Evolutionary conservation across 768 basidiomycete species (phyloP).

Genomic region (Mycena epipterygia): DNA sequence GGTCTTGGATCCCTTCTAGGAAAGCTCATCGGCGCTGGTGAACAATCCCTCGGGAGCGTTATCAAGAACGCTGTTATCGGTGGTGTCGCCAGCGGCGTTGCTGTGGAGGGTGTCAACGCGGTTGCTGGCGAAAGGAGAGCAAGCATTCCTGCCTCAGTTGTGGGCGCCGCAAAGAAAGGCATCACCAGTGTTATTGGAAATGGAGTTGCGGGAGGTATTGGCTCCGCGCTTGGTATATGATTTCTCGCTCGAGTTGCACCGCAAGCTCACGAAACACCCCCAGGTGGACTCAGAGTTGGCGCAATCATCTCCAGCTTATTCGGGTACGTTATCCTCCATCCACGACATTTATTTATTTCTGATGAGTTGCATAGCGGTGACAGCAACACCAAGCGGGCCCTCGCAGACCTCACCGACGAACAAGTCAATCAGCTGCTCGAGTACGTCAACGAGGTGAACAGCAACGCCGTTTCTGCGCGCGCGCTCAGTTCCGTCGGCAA

Average conservation of each 20-base stretch:
- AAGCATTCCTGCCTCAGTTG: constrained; percentile 3
- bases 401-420: no score
- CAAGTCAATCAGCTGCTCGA: no score
- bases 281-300: no score
- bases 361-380: no score
- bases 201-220: constrained; percentile 12
- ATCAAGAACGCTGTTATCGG: constrained; percentile 25
- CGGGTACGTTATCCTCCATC: no score
- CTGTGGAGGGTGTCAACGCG: constrained; percentile 9
- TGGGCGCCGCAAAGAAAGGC: constrained; percentile 16
- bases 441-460: no score
- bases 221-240: constrained; percentile 13
- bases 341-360: no score
- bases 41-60: constrained; percentile 14
- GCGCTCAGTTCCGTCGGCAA: no score
- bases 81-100: constrained; percentile 23
- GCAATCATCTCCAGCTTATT: not conserved
- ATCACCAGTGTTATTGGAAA: constrained; percentile 6
- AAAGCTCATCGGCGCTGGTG: constrained; percentile 24
- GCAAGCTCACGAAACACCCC: constrained; percentile 2
- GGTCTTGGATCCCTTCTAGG: not conserved
- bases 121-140: not conserved
- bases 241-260: not conserved
- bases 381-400: no score
- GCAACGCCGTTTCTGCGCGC: no score